Percentiles rank a stretch among this genome's conserved stretches.
phyloP scores from a whole-genome alignment of 2,329 filamentous ascomycete genomes.

The Fusarium nelsonii region DNA sequence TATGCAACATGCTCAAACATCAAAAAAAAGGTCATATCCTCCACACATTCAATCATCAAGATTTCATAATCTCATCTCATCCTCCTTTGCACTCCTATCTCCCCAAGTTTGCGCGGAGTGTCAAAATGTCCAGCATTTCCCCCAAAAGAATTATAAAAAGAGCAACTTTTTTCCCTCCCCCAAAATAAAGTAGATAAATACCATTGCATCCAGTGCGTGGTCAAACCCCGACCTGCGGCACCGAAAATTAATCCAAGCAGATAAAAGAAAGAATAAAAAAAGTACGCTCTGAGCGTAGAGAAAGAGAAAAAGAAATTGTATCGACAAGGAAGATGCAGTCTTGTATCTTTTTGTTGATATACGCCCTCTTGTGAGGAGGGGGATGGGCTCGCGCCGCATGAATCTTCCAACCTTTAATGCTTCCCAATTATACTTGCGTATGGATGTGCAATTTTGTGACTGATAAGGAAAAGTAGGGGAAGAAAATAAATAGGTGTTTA shows the following conservation, averaged over 20 bases:
- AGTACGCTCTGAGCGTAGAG: constrained; percentile 12
- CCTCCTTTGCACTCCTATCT: constrained; percentile 37
- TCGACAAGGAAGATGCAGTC: constrained; percentile 13
- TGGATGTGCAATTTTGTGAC: constrained; percentile 24
- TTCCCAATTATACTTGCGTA: constrained; percentile 32
- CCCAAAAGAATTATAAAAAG: constrained; percentile 32
- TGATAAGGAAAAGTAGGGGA: constrained; percentile 28
- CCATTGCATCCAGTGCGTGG: constrained; percentile 49
- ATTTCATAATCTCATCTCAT: constrained; percentile 40
- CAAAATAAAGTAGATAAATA: constrained; percentile 30
- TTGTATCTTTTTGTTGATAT: constrained; percentile 8
- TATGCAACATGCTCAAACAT: constrained; percentile 49
- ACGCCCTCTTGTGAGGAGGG: constrained; percentile 18
- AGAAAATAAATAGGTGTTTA: constrained; percentile 47
- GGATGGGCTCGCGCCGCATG: constrained; percentile 45
- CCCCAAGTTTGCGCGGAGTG: constrained; percentile 31
- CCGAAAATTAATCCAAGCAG: constrained; percentile 37
- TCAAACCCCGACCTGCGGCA: constrained; percentile 48
- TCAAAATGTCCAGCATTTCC: constrained; percentile 46
- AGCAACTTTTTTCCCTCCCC: constrained; percentile 21
- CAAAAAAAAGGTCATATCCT: constrained; percentile 39
- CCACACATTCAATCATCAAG: constrained; percentile 45
- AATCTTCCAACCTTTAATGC: constrained; percentile 47
- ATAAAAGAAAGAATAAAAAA: constrained; percentile 3
- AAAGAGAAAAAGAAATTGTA: constrained; percentile 8